Evolutionary conservation across 148 eudicot species (phyloP), one percentile per base, ranked within the genome.

Genomic region (Agrostemma githago): DNA sequence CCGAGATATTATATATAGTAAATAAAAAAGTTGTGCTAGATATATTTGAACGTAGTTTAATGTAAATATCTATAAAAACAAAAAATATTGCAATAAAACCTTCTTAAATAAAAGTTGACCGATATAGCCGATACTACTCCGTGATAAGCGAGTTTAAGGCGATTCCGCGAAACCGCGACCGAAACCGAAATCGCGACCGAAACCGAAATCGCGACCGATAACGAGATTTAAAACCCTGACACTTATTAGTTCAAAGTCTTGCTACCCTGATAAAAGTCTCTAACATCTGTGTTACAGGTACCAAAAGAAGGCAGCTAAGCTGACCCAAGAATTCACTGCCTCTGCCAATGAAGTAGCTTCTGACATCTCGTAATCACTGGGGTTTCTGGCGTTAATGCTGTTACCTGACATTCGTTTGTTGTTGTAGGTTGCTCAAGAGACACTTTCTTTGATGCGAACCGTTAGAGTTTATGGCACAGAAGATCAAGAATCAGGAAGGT

Each of bases 401-500:
- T 43, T 19, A 51, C 61, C 65, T 41, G n/a, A 54, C 56, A 19
- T 46, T 70, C 53, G 15, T 62, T 70, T 71, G 40, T 59, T 81
- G 3, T 9, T 74, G 75, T 82, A 96, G 99, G 97, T 96, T 85
- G 89, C 97, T 56, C 97, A 96, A 84, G 99, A 96, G 83, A 96
- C 99, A 72, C 75, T 90, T 48, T 96, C 99, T 78, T 76, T 95
- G 85, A 87, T 95, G 86, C 87, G 99, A 80, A 95, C 99, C 65
- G 93, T 95, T 73, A 88, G 99, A 77, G 99, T 96, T 69, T 96
- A 96, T 84, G 99, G 99, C 83, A 89, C 99, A 19, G 96, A 96
- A 88, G 74, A 84, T 57, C 88, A 78, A 79, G 99, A 96, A 92
- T 75, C 86, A 72, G 80, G 82, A 84, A 96, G 99, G 99, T 96